Percentiles rank a stretch among this genome's conserved stretches.
These are phyloP conservation scores for Trichoderma brevicompactum DNA, from an alignment of 2,329 filamentous ascomycete species.

Conservation along the genomic window DNA sequence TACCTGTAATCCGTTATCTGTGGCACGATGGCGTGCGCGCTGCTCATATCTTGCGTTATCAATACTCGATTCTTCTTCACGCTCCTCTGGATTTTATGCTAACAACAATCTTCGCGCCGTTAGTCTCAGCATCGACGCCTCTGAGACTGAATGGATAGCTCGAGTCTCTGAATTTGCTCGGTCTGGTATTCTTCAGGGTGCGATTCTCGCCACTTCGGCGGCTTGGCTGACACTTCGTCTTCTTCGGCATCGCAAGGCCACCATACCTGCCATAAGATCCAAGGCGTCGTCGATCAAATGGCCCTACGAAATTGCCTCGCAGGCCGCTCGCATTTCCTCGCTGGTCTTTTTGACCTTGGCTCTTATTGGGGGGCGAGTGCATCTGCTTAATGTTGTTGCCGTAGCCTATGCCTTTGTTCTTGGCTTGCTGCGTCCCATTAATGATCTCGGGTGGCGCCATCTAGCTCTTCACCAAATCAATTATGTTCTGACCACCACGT, in stretches of 20 bases:
- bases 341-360: conserved; percentile 47
- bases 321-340: conserved; percentile 46
- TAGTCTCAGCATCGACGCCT: conserved; percentile 29
- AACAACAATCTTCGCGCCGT: conserved; percentile 13
- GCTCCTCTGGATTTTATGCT: neutral
- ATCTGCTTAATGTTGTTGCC: conserved; percentile 44
- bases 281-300: conserved; percentile 48
- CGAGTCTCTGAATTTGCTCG: conserved; percentile 45
- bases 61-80: neutral
- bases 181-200: conserved; percentile 48
- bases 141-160: conserved; percentile 44
- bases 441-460: conserved; percentile 51
- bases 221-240: conserved; percentile 43
- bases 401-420: conserved; percentile 50
- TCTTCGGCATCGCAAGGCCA: conserved; percentile 39
- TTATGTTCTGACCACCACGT: conserved; percentile 45
- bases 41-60: neutral
- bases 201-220: conserved; percentile 45
- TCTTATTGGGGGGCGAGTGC: conserved; percentile 40
- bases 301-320: conserved; percentile 50
- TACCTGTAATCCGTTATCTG: neutral
- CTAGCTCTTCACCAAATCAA: conserved; percentile 55
- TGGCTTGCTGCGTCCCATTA: conserved; percentile 49
- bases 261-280: conserved; percentile 34
- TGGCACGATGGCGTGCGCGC: conserved; percentile 4